phyloP scores from a whole-genome alignment of 495 filamentous ascomycete species.

The Neurospora sp. region DNA sequence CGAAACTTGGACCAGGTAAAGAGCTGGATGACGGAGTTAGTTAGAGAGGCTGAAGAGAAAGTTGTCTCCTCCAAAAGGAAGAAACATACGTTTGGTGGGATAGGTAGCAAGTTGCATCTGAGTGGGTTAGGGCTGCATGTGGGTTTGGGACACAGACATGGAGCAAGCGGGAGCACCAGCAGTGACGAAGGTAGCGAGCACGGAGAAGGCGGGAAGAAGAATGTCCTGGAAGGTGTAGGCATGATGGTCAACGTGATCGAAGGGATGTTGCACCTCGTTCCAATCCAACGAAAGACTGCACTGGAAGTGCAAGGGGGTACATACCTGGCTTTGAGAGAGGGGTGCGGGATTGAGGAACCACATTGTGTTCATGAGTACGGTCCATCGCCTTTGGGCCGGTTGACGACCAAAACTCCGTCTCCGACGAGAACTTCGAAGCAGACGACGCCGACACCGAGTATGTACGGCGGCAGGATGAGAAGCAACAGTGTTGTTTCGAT shows the following conservation, averaged over 20 bases:
- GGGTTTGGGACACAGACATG: not conserved
- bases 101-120: slow-evolving; percentile 16
- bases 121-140: not conserved
- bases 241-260: slow-evolving; percentile 36
- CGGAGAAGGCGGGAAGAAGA: slow-evolving; percentile 29
- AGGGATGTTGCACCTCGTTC: slow-evolving; percentile 35
- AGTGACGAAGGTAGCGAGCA: not conserved
- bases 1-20: slow-evolving; percentile 67
- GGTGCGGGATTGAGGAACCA: slow-evolving; percentile 31
- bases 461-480: slow-evolving; percentile 13
- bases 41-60: slow-evolving; percentile 36
- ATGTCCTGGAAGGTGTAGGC: slow-evolving; percentile 32
- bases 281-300: slow-evolving; percentile 35
- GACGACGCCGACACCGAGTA: slow-evolving; percentile 7
- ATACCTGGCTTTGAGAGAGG: slow-evolving; percentile 35
- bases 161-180: not conserved
- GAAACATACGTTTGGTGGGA: slow-evolving; percentile 40
- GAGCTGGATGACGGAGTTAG: slow-evolving; percentile 63
- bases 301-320: slow-evolving; percentile 33
- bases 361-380: slow-evolving; percentile 35
- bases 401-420: slow-evolving; percentile 11
- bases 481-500: slow-evolving; percentile 7
- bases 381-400: slow-evolving; percentile 22
- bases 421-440: not conserved
- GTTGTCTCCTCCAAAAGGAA: slow-evolving; percentile 47